These are phyloP conservation scores for Margaritispora aquatica DNA, from an alignment of 495 filamentous ascomycete species.

Conservation along the genomic window DNA sequence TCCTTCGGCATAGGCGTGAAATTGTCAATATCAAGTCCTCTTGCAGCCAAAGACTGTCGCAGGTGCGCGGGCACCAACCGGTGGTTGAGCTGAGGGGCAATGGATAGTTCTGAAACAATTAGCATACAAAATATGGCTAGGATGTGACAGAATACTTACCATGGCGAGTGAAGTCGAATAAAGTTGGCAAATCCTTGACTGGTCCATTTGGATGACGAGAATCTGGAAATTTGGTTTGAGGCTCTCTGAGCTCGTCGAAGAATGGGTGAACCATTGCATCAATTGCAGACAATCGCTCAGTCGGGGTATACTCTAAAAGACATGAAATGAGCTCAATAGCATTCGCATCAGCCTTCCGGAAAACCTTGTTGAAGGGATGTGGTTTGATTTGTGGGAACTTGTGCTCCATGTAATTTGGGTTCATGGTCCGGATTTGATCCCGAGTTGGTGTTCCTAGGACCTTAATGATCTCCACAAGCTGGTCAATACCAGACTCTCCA, in stretches of 20 bases:
- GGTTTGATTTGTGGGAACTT: slow-evolving; percentile 99
- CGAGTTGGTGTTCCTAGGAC: slow-evolving; percentile 96
- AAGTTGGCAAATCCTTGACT: slow-evolving; percentile 69
- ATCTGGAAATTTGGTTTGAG: slow-evolving; percentile 81
- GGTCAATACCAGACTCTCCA: slow-evolving; percentile 98
- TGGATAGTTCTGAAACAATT: slow-evolving; percentile 98
- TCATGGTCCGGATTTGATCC: slow-evolving; percentile 99
- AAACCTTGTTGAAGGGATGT: slow-evolving; percentile 98
- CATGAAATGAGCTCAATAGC: slow-evolving; percentile 94
- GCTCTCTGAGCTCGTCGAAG: slow-evolving; percentile 94
- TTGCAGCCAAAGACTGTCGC: slow-evolving; percentile 61
- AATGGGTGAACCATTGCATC: slow-evolving; percentile 98
- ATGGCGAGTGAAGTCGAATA: slow-evolving; percentile 92
- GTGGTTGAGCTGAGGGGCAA: slow-evolving; percentile 78
- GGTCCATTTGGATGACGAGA: slow-evolving; percentile 78
- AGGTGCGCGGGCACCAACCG: slow-evolving; percentile 82
- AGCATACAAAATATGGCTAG: too few relatives aligned
- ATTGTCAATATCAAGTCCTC: slow-evolving; percentile 88
- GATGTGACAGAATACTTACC: slow-evolving; percentile 50
- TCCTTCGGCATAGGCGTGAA: slow-evolving; percentile 84
- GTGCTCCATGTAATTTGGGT: slow-evolving; percentile 99
- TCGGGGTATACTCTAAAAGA: slow-evolving; percentile 93
- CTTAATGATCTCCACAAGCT: slow-evolving; percentile 99
- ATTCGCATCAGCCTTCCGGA: slow-evolving; percentile 85
- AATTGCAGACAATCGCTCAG: slow-evolving; percentile 86